Percentiles rank a stretch among this genome's conserved stretches.
phyloP scores from a whole-genome alignment of 2,329 filamentous ascomycete genomes.

The Diaporthe destruens region DNA sequence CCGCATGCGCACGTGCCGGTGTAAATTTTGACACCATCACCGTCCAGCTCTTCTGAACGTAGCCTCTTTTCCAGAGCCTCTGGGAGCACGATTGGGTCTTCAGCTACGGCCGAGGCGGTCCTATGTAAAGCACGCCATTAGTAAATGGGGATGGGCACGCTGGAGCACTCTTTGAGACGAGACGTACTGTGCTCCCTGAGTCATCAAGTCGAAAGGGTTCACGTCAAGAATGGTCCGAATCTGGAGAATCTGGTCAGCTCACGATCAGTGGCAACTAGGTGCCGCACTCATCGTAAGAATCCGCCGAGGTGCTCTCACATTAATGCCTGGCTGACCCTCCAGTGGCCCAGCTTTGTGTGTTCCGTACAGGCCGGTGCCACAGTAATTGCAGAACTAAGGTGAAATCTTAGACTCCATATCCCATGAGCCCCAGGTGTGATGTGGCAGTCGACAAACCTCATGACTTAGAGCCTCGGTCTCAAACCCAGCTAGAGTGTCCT shows the following conservation, averaged over 20 bases:
- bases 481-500: conserved; percentile 30
- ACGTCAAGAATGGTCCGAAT: conserved; percentile 43
- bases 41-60: background rate
- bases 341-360: conserved; percentile 46
- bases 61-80: background rate
- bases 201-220: conserved; percentile 46
- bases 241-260: background rate
- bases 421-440: no score
- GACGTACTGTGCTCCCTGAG: conserved; percentile 30
- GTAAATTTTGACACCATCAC: conserved; percentile 39
- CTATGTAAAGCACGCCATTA: background rate
- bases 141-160: no score
- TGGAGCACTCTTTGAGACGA: background rate
- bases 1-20: conserved; percentile 48
- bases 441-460: conserved; percentile 40
- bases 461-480: conserved; percentile 42
- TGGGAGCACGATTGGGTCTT: conserved; percentile 9
- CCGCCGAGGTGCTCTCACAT: conserved; percentile 38
- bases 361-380: conserved; percentile 48
- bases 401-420: background rate
- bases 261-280: fast-evolving
- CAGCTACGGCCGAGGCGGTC: conserved; percentile 15
- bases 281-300: background rate
- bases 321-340: conserved; percentile 45
- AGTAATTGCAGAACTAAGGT: conserved; percentile 47